Evolutionary conservation across 371 early-diverging fungal genomes (phyloP).

Genomic region (Parasitella parasitica): DNA sequence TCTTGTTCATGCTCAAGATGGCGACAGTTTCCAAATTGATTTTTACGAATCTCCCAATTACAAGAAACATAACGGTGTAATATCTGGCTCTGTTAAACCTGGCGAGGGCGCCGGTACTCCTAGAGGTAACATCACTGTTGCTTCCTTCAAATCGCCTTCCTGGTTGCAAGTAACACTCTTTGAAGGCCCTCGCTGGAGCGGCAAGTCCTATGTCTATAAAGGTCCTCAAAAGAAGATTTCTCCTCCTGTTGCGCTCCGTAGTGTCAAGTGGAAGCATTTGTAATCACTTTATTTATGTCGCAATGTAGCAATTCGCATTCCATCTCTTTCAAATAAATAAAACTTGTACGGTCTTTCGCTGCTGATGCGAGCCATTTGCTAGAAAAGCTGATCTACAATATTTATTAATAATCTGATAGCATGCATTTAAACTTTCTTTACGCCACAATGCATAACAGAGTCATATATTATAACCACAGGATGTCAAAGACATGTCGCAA

Average conservation of each 20-base stretch:
- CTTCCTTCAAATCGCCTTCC: not conserved
- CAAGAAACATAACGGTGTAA: not conserved
- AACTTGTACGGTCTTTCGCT: no score
- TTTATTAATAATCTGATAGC: no score
- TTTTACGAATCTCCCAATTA: slow-evolving; percentile 2
- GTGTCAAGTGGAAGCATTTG: slow-evolving; percentile 15
- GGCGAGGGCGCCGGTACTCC: slow-evolving; percentile 3
- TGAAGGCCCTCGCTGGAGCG: not conserved
- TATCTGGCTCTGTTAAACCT: not conserved
- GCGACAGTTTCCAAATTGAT: not conserved
- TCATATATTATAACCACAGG: no score
- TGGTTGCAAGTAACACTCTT: slow-evolving; percentile 8
- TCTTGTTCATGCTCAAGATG: not conserved
- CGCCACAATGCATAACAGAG: no score
- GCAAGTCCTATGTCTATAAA: not conserved
- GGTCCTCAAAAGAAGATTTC: slow-evolving; percentile 4
- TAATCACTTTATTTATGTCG: not conserved
- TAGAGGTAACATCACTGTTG: slow-evolving; percentile 7
- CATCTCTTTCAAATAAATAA: no score
- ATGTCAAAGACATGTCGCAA: no score
- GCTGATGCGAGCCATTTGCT: no score
- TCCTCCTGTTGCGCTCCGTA: slow-evolving; percentile 3
- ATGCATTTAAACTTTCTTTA: no score
- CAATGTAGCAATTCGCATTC: no score
- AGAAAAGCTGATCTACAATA: no score